These are phyloP conservation scores for Penicillium sp. DNA, from an alignment of 2,329 filamentous ascomycete genomes.

Conservation along the genomic window DNA sequence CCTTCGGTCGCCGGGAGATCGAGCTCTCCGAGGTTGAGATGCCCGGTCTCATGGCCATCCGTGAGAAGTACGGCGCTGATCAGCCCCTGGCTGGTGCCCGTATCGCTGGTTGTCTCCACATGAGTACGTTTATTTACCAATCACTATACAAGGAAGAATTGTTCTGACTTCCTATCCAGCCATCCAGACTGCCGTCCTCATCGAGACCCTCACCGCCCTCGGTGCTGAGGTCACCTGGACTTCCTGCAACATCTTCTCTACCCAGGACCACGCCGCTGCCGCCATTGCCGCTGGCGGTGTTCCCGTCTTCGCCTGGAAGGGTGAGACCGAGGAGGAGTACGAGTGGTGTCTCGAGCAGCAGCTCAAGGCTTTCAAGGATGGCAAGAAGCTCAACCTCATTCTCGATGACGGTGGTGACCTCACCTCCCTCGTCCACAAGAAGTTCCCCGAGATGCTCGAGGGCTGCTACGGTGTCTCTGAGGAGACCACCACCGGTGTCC, in stretches of 20 bases:
- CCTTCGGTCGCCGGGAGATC: slow-evolving; percentile 98
- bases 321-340: slow-evolving; percentile 99
- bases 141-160: neutral
- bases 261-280: slow-evolving; percentile 95
- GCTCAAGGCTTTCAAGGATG: slow-evolving; percentile 90
- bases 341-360: slow-evolving; percentile 99
- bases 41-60: slow-evolving; percentile 96
- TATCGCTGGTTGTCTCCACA: slow-evolving; percentile 97
- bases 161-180: slow-evolving; percentile 46
- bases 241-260: slow-evolving; percentile 99
- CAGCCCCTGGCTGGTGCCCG: slow-evolving; percentile 93
- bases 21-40: slow-evolving; percentile 95
- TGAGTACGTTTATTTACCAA: slow-evolving; percentile 62
- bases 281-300: slow-evolving; percentile 93
- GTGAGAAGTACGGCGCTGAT: slow-evolving; percentile 84
- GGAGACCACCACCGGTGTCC: slow-evolving; percentile 99
- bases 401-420: slow-evolving; percentile 98
- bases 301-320: slow-evolving; percentile 80
- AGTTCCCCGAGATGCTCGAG: slow-evolving; percentile 98
- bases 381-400: slow-evolving; percentile 96
- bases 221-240: slow-evolving; percentile 99
- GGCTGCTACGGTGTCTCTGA: slow-evolving; percentile 98
- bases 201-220: slow-evolving; percentile 92
- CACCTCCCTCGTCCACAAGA: slow-evolving; percentile 91
- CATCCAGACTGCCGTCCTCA: slow-evolving; percentile 98